phyloP scores from a whole-genome alignment of 208 protist species.

The Trypanosoma cruzi region DNA sequence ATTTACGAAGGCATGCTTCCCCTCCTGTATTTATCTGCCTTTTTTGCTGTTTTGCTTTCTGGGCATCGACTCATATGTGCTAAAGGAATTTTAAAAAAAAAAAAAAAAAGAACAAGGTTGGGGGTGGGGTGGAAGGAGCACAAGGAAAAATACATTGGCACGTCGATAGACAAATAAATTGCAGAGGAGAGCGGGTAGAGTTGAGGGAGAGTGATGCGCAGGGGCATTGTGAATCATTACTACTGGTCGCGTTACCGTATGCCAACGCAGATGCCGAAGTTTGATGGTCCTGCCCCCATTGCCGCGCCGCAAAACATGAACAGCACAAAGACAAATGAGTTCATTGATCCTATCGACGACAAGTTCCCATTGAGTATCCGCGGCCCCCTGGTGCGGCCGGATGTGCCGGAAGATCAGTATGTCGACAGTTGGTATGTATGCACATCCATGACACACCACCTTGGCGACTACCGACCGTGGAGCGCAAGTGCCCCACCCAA shows the following conservation, averaged over 20 bases:
- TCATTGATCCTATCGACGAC: conserved; percentile 91
- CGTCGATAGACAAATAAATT: too few species aligned
- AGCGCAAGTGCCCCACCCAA: conserved; percentile 78
- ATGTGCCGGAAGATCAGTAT: conserved; percentile 89
- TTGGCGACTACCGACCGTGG: conserved; percentile 88
- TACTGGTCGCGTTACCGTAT: conserved; percentile 92
- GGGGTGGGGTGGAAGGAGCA: not conserved
- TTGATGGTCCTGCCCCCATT: conserved; percentile 84
- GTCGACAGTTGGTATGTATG: conserved; percentile 92
- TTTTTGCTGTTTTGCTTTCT: conserved; percentile 2
- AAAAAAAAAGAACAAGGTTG: not conserved
- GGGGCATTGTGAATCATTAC: conserved; percentile 41
- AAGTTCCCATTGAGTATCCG: conserved; percentile 88
- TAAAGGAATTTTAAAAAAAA: not conserved
- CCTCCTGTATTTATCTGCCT: conserved; percentile 14
- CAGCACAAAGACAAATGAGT: conserved; percentile 89
- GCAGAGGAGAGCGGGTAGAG: not conserved
- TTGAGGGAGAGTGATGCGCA: conserved; percentile 20
- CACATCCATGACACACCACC: conserved; percentile 88
- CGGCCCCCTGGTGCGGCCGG: conserved; percentile 72
- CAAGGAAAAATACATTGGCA: not conserved
- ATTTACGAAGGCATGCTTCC: too few species aligned
- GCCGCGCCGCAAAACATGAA: conserved; percentile 92
- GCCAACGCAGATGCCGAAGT: conserved; percentile 81
- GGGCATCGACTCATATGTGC: conserved; percentile 1